A percentile compares a stretch with the other conserved stretches of the same genome.
These are phyloP conservation scores for Suillus clintonianus DNA, from an alignment of 768 basidiomycete genomes.

Conservation along the genomic window DNA sequence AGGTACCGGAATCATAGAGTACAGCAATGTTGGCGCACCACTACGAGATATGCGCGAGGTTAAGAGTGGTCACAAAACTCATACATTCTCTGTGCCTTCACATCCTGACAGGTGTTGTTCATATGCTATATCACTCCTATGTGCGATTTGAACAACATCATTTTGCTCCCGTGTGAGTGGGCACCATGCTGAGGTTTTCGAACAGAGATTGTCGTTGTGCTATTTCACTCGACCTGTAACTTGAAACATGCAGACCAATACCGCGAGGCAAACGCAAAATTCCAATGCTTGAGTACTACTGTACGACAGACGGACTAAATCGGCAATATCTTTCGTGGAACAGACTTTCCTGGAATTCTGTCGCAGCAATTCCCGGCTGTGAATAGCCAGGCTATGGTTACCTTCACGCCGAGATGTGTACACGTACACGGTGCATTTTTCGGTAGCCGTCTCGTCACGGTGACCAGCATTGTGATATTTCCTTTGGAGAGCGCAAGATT, in stretches of 20 bases:
- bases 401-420: too few relatives aligned
- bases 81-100: conserved; percentile 47
- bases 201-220: not conserved
- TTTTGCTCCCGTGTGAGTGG: not conserved
- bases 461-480: too few relatives aligned
- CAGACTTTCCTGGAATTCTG: too few relatives aligned
- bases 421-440: too few relatives aligned
- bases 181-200: not conserved
- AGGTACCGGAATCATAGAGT: conserved; percentile 41
- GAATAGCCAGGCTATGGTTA: too few relatives aligned
- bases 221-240: not conserved
- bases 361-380: too few relatives aligned
- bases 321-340: too few relatives aligned
- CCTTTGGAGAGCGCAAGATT: too few relatives aligned
- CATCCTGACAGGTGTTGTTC: conserved; percentile 1
- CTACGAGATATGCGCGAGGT: conserved; percentile 66
- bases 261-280: too few relatives aligned
- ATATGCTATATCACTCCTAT: not conserved
- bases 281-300: too few relatives aligned
- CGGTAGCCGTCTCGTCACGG: too few relatives aligned
- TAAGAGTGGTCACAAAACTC: conserved; percentile 69
- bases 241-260: not conserved
- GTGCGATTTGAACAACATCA: not conserved
- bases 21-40: conserved; percentile 64
- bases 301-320: too few relatives aligned